Evolutionary conservation across 257 asterid genomes (phyloP), one percentile per base, ranked within the genome.

Genomic region (Linaria vulgaris): DNA sequence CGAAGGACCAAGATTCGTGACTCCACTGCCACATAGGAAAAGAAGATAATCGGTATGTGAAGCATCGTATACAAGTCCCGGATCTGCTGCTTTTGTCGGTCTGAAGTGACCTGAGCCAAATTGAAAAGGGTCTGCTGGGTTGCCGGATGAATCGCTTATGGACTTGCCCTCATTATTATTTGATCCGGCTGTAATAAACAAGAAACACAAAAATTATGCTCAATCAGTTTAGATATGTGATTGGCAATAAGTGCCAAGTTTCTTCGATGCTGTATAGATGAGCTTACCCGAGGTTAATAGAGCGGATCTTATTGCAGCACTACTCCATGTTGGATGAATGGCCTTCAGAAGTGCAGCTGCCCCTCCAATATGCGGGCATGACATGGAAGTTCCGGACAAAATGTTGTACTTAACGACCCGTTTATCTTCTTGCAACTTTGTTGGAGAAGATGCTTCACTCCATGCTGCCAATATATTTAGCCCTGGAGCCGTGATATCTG

Each of bases 261-360:
- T 4, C 10, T 34, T 34, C 5, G 41, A 7, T 34, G n/a, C 10
- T 12, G 49, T 17, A n/a, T 5, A 16, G 12, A 59, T 38, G 50
- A 3, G 22, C 17, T 22, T 75, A 85, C 98, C 95, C 2, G 98
- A 68, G 44, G 98, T 91, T 43, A 86, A 73, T 13, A 91, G 72
- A 56, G 98, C 98, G 13, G 98, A 91, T 81, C 95, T 72, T 69
- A 88, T 85, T 20, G 98, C 98, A 19, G 98, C 98, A 64, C 96
- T 85, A 63, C 91, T 88, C 98, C 98, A 91, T 20, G 17, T 25
- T 17, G 96, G 96, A 68, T 88, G 96, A 14, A 91, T 68, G 61
- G 92, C 92, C 82, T 83, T 88, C 69, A 91, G 78, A 59, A 91
- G 86, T 30, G 95, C 98, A 8, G 88, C 73, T n/a, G 91, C 78